Evolutionary conservation across 768 basidiomycete species (phyloP).

Genomic region (Pulveroboletus frians): DNA sequence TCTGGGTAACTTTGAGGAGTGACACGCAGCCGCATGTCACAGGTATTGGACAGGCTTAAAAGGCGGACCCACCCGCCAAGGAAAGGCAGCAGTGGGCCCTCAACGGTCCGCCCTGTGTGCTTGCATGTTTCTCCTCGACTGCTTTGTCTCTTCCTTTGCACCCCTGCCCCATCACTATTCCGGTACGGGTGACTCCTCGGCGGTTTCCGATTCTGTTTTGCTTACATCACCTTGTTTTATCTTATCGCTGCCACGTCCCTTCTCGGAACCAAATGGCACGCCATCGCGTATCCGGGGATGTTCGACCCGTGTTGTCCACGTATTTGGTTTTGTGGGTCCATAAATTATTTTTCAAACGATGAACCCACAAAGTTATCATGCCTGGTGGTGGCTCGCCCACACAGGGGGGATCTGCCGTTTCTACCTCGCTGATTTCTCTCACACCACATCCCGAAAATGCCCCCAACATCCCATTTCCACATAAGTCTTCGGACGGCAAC

Average conservation of each 20-base stretch:
- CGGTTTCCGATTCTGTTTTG: slow-evolving; percentile 5
- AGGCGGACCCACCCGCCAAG: slow-evolving; percentile 18
- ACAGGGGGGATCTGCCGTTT: slow-evolving; percentile 10
- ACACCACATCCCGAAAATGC: slow-evolving; percentile 6
- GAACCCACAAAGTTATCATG: slow-evolving; percentile 23
- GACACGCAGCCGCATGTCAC: slow-evolving; percentile 16
- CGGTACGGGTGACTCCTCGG: slow-evolving; percentile 15
- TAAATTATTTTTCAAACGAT: slow-evolving; percentile 26
- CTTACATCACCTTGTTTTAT: slow-evolving; percentile 21
- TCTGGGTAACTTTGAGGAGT: slow-evolving; percentile 24
- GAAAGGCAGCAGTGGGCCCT: slow-evolving; percentile 3
- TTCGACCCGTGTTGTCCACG: slow-evolving; percentile 18
- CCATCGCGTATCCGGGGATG: slow-evolving; percentile 1
- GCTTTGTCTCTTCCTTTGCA: neutral
- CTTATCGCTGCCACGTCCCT: slow-evolving; percentile 17
- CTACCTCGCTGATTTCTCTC: slow-evolving; percentile 10
- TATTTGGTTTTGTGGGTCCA: slow-evolving; percentile 35
- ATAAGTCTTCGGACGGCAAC: slow-evolving; percentile 15
- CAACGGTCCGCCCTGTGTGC: neutral
- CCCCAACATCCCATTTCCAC: slow-evolving; percentile 11
- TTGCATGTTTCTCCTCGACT: slow-evolving; percentile 1
- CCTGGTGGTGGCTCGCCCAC: slow-evolving; percentile 19
- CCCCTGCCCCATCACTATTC: neutral
- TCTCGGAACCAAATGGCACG: slow-evolving; percentile 10
- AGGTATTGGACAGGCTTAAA: slow-evolving; percentile 19